Evolutionary conservation across 441 rosid species (phyloP), one percentile per base, ranked within the genome.

Genomic region (Corymbia calophylla): DNA sequence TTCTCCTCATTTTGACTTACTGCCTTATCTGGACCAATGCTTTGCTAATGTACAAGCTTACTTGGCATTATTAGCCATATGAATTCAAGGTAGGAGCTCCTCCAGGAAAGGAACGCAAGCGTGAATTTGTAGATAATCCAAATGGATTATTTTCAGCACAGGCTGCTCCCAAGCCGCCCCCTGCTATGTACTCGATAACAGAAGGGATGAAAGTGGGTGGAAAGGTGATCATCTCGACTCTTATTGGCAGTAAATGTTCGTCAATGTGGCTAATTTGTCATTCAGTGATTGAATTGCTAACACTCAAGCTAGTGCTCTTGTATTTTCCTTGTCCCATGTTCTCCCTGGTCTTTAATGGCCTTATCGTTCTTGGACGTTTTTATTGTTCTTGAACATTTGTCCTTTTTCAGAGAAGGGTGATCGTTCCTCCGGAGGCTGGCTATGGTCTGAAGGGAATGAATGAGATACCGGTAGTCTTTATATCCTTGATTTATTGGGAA

Each of bases 181-280:
- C 96, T 13, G 98, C 98, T 9, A 93, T 97, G 99, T 98, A 98
- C 93, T 93, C 90, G 27, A 92, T 97, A 16, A 94, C 93, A 3
- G 93, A 98, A 92, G 99, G 99, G 89, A 98, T 97, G 99, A 96
- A 92, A 95, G 95, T 96, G 4, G 99, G 99, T 81, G 99, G 99
- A 89, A 96, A 97, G 99, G 99, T 97, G 87, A 66, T 66, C 39
- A 31, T 66, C 77, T 66, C 44, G 21, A 31, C 39, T 66, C 44
- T 21, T 4, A 8, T 8, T 1, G 77, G 44, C 77, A 31, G 77
- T 66, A 31, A 66, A 66, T 16, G 19, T 31, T 17, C 0, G 39
- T 16, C 39, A 31, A 31, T 31, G 12, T 18, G 77, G 21, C 77
- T 66, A 66, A 31, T 66, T 66, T 66, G 35, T 31, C 77, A 66